Evolutionary conservation across 2,329 filamentous ascomycete species (phyloP), one percentile per base, ranked within the genome.

Genomic region (Aspergillus tamarii): DNA sequence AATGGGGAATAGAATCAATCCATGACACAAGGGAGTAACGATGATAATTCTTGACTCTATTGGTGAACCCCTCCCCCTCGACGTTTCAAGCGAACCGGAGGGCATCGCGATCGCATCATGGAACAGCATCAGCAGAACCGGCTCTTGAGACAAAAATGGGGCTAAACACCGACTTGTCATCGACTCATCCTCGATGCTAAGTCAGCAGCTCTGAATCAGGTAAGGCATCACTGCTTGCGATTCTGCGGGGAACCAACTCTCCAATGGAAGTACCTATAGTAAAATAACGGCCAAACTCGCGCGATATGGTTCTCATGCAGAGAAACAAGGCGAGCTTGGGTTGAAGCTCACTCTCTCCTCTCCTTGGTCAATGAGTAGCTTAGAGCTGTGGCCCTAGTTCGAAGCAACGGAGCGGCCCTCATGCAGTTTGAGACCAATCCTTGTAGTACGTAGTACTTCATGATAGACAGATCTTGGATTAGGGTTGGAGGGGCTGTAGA

Each of bases 161-260:
- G 32, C 32, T 48, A 34, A 30, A 43, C 39, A 50, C 28, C 41
- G 53, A 61, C 30, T 57, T 28, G 57, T 23, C 48, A 56, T 34
- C 26, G n/a, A 21, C 45, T 32, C 48, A 39, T 28, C 26, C 26
- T 21, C 32, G n/a, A 48, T 55, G 36, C 48, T 61, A 55, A 62
- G 34, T 53, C 50, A 41, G 39, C 45, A 48, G 57, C 26, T 53
- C 32, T 39, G 30, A 59, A 46, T 19, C 50, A 41, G 57, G 64
- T 68, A 69, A 68, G 67, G 67, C 63, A 69, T 50, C 67, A 62
- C 28, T 65, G 63, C 67, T 62, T 52, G 28, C 16, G 19, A 34
- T 52, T 34, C 48, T 52, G 28, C 48, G 48, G 48, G 48, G 28
- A 52, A 52, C 9, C 48, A n/a, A 10, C 46, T 3, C 46, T 28